Base-by-base conservation (phyloP, 148 eudicot genomes). In the Vaccinium vitisidaea region DNA sequence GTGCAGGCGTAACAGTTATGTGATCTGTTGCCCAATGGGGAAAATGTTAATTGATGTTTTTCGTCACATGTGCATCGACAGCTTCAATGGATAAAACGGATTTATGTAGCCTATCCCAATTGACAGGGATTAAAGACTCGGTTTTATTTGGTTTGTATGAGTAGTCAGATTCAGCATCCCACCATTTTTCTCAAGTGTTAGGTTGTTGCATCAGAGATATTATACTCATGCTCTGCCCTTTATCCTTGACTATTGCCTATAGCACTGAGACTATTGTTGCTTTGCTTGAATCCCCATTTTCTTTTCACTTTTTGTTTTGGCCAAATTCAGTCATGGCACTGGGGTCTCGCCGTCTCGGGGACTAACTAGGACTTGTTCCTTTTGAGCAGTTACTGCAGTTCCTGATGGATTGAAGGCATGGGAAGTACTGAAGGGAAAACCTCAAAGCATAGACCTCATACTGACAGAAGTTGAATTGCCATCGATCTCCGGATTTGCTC, bases 371-470 rank as follows among this genome's bases (percentile, higher is more conserved):
- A 21, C 43, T 63, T 61, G 23, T 82, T 49, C 59, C 87, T 52
- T 84, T 77, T 85, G 61, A 75, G 85, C 93, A 95, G 98, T 95
- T 91, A 93, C 93, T 75, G 90, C 98, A 77, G 95, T 91, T 88
- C 58, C 93, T 77, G 97, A 95, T 89, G 98, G 98, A 81, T 86
- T 94, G 67, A 95, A 94, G 87, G 98, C 98, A 32, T 95, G 98
- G 98, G 97, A 95, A 86, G 86, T 94, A 53, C 84, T 95, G 86
- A 94, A 91, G 86, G 93, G 88, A 75, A 92, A 91, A 85, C 89
- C 97, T 6, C 88, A 86, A 58, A 88, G 73, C 90, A 87, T 95
- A 61, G 97, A 95, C 85, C 94, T 95, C 74, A 94, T 95, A 85
- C 67, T 95, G 87, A 92, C 98, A 7, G 98, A 95, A 94, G 92